phyloP scores from a whole-genome alignment of 1,284 basidiomycete species.

The Leccinum pseudoinsigne region DNA sequence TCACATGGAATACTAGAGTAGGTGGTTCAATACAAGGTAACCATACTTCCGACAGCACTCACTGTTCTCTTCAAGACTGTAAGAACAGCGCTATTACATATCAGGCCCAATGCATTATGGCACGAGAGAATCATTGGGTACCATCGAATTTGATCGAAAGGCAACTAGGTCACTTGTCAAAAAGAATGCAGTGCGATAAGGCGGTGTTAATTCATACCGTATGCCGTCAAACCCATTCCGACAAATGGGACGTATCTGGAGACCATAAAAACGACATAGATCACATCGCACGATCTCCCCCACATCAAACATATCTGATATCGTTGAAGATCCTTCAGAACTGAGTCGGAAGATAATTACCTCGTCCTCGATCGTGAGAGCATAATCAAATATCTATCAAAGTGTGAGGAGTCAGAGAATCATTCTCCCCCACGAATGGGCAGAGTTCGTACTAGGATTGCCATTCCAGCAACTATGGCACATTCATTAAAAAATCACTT shows the following conservation, averaged over 20 bases:
- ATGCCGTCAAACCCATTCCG: background rate
- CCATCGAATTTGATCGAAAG: background rate
- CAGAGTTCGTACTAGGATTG: background rate
- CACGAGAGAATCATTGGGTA: background rate
- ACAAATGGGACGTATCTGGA: background rate
- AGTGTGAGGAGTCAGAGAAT: background rate
- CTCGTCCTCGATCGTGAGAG: background rate
- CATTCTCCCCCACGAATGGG: background rate
- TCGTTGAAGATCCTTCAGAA: background rate
- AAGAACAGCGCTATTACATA: no score
- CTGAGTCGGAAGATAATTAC: background rate
- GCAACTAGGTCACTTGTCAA: background rate
- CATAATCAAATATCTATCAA: slow-evolving; percentile 1
- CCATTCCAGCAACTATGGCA: background rate
- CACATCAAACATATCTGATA: background rate
- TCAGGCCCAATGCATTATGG: background rate
- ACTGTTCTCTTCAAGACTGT: background rate
- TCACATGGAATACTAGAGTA: background rate
- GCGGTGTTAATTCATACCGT: background rate
- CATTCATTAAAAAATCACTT: background rate
- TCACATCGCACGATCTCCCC: background rate
- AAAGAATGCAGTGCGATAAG: no score
- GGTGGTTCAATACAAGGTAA: no score
- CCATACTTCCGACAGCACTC: background rate
- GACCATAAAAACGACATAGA: background rate